These are phyloP conservation scores for Aristolochia fimbriata DNA, from an alignment of 164 flowering plant genomes.

Conservation along the genomic window DNA sequence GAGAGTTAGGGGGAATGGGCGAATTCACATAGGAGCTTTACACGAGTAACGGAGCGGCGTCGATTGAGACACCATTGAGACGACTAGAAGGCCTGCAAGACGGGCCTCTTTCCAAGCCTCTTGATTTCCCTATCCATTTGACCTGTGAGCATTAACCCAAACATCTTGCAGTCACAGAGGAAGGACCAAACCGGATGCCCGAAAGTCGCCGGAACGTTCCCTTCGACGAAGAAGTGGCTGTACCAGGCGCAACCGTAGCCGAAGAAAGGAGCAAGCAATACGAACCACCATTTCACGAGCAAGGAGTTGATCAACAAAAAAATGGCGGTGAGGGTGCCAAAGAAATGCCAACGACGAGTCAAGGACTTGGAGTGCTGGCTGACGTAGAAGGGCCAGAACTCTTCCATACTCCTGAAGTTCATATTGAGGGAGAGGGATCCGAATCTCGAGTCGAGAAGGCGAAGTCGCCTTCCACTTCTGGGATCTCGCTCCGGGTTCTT, in stretches of 20 bases:
- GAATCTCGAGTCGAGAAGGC: too few relatives aligned
- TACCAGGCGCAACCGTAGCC: conserved; percentile 94
- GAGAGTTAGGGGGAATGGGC: too few relatives aligned
- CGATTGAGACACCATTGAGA: too few relatives aligned
- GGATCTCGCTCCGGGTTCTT: too few relatives aligned
- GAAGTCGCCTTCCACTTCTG: too few relatives aligned
- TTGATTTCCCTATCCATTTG: conserved; percentile 87
- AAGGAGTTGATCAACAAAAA: conserved; percentile 33
- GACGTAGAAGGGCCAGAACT: conserved; percentile 86
- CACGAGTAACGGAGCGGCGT: too few relatives aligned
- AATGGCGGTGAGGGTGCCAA: conserved; percentile 47
- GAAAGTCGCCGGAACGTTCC: conserved; percentile 73
- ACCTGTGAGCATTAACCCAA: conserved; percentile 86
- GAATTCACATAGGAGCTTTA: too few relatives aligned
- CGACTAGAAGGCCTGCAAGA: conserved; percentile 14
- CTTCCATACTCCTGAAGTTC: conserved; percentile 86
- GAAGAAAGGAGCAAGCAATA: conserved; percentile 47
- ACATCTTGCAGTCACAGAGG: conserved; percentile 86
- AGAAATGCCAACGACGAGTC: conserved; percentile 89
- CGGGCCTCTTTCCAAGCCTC: conserved; percentile 88
- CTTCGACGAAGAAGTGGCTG: conserved; percentile 88
- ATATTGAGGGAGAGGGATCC: conserved; percentile 10
- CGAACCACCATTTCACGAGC: conserved; percentile 60
- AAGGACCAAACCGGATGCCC: conserved; percentile 92
- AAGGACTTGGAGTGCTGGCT: conserved; percentile 82